Conservation (phyloP, 2,329 filamentous ascomycete genomes). For the Acephala macrosclerotiorum region DNA sequence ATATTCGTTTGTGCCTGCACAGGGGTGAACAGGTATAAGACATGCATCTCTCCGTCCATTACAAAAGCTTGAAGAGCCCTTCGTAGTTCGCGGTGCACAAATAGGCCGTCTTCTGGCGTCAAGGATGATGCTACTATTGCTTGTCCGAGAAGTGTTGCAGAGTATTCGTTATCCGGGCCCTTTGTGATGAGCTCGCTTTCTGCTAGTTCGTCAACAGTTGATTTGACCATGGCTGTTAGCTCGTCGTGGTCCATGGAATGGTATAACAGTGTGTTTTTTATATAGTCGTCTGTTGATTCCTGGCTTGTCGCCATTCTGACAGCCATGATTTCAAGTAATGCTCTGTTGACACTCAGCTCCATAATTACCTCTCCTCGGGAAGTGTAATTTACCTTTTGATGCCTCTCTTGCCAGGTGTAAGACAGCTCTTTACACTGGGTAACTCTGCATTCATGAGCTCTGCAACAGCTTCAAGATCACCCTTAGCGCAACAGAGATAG, state of each 20-base stretch:
- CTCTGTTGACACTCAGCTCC: constrained; percentile 53
- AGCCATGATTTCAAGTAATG: constrained; percentile 74
- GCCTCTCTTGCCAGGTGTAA: constrained; percentile 71
- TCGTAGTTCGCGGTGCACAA: constrained; percentile 73
- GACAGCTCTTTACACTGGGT: constrained; percentile 72
- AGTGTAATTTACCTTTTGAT: constrained; percentile 63
- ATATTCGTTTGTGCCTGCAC: constrained; percentile 65
- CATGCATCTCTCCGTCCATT: constrained; percentile 82
- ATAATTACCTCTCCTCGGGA: background rate
- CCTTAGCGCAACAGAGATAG: constrained; percentile 74
- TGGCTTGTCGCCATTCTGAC: constrained; percentile 71
- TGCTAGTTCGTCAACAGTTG: constrained; percentile 65
- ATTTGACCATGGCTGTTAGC: constrained; percentile 61
- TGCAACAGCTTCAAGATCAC: constrained; percentile 73
- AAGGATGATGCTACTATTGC: constrained; percentile 77
- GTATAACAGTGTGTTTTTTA: constrained; percentile 71
- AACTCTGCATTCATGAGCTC: constrained; percentile 77
- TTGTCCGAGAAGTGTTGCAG: constrained; percentile 70
- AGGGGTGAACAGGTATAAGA: constrained; percentile 80
- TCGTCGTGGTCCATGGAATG: constrained; percentile 59
- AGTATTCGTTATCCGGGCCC: constrained; percentile 59
- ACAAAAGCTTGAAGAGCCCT: constrained; percentile 76
- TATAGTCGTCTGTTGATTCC: constrained; percentile 72
- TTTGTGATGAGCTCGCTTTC: constrained; percentile 60
- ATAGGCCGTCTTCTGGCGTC: constrained; percentile 77